Evolutionary conservation across 129 eudicot species (phyloP).

Genomic region (Mikania micrantha): DNA sequence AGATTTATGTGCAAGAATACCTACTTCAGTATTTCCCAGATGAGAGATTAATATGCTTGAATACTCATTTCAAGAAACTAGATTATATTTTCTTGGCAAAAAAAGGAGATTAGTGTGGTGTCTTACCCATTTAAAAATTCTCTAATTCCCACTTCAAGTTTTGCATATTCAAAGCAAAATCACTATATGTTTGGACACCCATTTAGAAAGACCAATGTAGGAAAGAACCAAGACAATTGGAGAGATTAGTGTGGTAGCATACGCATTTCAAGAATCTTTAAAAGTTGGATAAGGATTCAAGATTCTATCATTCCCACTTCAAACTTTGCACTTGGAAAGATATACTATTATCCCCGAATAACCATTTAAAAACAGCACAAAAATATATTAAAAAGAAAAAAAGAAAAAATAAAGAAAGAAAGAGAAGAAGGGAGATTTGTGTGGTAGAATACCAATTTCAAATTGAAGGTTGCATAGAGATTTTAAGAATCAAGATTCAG

Average conservation of each 20-base stretch:
- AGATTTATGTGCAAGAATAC: slow-evolving; percentile 2
- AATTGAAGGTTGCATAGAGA: not conserved
- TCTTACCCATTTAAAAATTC: no score
- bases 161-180: not conserved
- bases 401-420: not conserved
- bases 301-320: not conserved
- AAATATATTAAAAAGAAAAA: not conserved
- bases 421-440: not conserved
- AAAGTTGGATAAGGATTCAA: not conserved
- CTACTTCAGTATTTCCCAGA: slow-evolving; percentile 7
- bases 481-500: not conserved
- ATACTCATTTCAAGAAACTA: slow-evolving; percentile 11
- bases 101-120: not conserved
- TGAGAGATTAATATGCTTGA: not conserved
- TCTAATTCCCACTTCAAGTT: slow-evolving; percentile 8
- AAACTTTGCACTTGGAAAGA: not conserved
- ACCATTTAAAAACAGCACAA: not conserved
- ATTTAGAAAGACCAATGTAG: not conserved
- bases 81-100: not conserved
- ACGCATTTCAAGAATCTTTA: slow-evolving; percentile 4
- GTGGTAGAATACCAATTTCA: slow-evolving; percentile 3
- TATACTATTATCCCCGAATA: not conserved
- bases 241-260: not conserved
- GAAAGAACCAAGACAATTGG: not conserved
- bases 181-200: not conserved